Base-by-base conservation (phyloP, 345 rosid species). In the Hibiscus mutabilis region DNA sequence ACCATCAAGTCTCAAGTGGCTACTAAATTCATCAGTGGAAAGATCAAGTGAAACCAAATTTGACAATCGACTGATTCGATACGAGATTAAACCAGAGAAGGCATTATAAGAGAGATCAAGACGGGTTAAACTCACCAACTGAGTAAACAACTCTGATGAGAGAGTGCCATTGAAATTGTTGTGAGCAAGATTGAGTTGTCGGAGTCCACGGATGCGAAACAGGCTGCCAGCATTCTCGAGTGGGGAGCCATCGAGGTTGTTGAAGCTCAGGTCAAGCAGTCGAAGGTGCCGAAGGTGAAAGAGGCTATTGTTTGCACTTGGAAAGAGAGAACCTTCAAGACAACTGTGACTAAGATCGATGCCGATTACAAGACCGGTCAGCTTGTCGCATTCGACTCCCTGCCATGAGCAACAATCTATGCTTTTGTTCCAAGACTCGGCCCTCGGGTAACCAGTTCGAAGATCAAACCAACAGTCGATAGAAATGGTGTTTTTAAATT, bases 201-300 rank as follows among this genome's bases (percentile, higher is more conserved):
- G 84, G 14, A 83, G 77, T 14, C 58, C 58, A 0, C 14, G 21
- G n/a, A 82, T 75, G 14, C 6, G 70, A n/a, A 82, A 77, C 19
- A 79, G 76, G 61, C 44, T 40, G 44, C 44, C 9, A 12, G 44
- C 1, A 12, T 37, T 47, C n/a, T 47, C 52, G 13, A 47, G 52
- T 1, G n/a, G 18, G n/a, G 18, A 47, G n/a, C 52, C 52, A 14
- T 47, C 2, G n/a, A 47, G 52, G 52, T 16, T 13, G 52, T 16
- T 3, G 51, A 3, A 13, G 15, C 16, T 46, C 1, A 78, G 78
- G 47, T 73, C 78, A 1, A 79, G 37, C 37, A 8, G 6, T 33
- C 7, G 37, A 6, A 33, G 37, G 6, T 2, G 5, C 37, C 37
- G 0, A 7, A 37, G 44, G 44, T 7, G 44, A 37, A 37, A 37